Conservation (phyloP, 2,329 filamentous ascomycete genomes). For the Ophiosphaerella narmari region DNA sequence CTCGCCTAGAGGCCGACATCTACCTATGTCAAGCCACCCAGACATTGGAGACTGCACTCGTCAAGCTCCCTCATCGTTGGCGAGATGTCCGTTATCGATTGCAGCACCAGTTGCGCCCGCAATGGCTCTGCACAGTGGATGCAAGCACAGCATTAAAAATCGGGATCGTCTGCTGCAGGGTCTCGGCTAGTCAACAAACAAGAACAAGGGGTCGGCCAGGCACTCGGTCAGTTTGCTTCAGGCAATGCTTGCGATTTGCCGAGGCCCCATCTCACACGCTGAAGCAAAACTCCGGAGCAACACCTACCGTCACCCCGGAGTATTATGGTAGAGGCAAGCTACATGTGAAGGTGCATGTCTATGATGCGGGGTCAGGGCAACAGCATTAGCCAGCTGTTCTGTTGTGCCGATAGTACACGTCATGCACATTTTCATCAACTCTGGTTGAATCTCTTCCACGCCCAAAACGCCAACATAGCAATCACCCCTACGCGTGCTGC, state of each 20-base stretch:
- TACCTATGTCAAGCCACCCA: not conserved
- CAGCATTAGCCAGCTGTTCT: not conserved
- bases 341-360: not conserved
- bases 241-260: not conserved
- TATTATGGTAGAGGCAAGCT: not conserved
- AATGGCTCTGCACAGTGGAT: not conserved
- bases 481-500: conserved; percentile 41
- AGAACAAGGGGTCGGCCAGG: not conserved
- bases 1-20: conserved; percentile 17
- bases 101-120: not conserved
- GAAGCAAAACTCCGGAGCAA: not conserved
- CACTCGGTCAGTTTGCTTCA: not conserved
- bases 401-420: not conserved
- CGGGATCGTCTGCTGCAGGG: conserved; percentile 1
- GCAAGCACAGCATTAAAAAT: not conserved
- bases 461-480: conserved; percentile 23
- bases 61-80: not conserved
- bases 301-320: not conserved
- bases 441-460: conserved; percentile 24
- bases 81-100: not conserved
- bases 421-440: not conserved
- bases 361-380: not conserved
- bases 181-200: not conserved
- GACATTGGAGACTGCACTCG: not conserved
- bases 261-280: not conserved